These are phyloP conservation scores for Penicillium roqueforti DNA, from an alignment of 495 filamentous ascomycete species.

Conservation along the genomic window DNA sequence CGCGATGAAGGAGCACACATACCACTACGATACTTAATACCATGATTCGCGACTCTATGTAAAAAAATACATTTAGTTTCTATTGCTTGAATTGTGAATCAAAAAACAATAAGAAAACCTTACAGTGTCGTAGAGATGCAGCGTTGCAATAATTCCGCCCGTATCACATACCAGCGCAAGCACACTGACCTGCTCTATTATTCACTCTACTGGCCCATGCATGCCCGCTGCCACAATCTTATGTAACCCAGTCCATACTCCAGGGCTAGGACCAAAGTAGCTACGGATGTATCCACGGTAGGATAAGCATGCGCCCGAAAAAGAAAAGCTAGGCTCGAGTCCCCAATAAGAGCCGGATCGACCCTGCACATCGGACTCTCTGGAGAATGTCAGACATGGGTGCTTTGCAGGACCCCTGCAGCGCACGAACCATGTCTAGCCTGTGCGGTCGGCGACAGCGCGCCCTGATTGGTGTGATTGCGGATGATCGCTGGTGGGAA, in stretches of 20 bases:
- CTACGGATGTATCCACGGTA: not conserved
- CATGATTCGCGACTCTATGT: not conserved
- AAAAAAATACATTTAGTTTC: not conserved
- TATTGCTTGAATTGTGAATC: not conserved
- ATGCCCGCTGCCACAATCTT: not conserved
- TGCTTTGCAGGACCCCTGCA: constrained; percentile 7
- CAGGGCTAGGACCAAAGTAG: not conserved
- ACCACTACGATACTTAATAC: not conserved
- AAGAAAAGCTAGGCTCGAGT: not conserved
- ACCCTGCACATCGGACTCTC: constrained; percentile 1
- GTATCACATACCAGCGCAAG: constrained; percentile 10
- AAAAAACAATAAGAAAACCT: not conserved
- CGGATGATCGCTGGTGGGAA: not conserved
- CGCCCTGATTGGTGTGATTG: not conserved
- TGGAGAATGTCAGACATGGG: constrained; percentile 11
- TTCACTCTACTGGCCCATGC: not conserved
- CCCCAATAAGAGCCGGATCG: not conserved
- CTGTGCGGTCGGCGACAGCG: not conserved
- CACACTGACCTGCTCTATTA: not conserved
- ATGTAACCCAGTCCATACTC: not conserved
- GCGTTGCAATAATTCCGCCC: constrained; percentile 6
- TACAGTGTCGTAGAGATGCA: constrained; percentile 5
- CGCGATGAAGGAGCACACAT: constrained; percentile 4
- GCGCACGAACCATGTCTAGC: constrained; percentile 5
- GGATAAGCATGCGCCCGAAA: not conserved